Base-by-base conservation (phyloP, 345 rosid species). In the Bruguiera parviflora region DNA sequence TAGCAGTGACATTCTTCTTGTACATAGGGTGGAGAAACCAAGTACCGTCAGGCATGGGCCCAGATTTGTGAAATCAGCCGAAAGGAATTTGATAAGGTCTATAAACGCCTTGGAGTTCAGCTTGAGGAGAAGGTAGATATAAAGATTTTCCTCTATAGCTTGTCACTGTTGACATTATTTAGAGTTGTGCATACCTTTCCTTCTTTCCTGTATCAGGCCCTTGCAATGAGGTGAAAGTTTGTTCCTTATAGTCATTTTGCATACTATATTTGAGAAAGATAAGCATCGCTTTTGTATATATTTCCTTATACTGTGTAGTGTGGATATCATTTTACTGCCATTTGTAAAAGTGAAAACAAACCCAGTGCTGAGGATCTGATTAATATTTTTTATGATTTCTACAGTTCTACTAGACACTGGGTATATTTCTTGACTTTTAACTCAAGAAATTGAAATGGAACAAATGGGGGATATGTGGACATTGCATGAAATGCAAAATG, bases 101-200 rank as follows among this genome's bases (percentile, higher is more conserved):
- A 95, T 69, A 74, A 86, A 72, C 81, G 90, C 66, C 98, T 95
- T 71, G 85, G 78, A 71, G 88, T 95, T 72, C 80, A 83, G 63
- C 74, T 95, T 59, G 99, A 92, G 87, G 98, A 92, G 74, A 92
- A 87, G 90, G 99, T 95, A 79, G 62, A 63, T 6, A 19, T 56
- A 56, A 28, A 63, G 8, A 37, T 55, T 33, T 65, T 65, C 31
- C 16, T 67, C 3, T 29, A 47, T 28, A 55, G 35, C 15, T 19
- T 56, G 21, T 5, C 52, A 61, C 19, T 58, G 10, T 58, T 31
- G 39, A 27, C 60, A 25, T 43, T 43, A 43, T 13, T 43, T 43
- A 13, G 49, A 43, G 49, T 13, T 43, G 18, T 43, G 49, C 18
- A 43, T 13, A 43, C 49, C 49, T 43, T 3, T 43, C 49, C 49